A percentile compares a stretch with the other conserved stretches of the same genome.
Conservation (phyloP, 1,139 yeast genomes). For the Pneumocystis canis region DNA sequence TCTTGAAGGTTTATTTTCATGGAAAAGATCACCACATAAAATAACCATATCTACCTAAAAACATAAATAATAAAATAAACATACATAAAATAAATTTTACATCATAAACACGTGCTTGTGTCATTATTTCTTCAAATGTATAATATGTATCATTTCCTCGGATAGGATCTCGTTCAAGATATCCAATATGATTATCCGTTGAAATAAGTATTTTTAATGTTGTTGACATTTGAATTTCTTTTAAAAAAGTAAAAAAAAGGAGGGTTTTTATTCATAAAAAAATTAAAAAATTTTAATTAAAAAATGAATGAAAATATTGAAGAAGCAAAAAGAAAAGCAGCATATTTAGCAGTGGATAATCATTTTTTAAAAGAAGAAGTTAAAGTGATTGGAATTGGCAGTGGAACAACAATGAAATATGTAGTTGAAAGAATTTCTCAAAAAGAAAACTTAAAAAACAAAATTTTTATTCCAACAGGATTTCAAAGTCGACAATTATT, state of each 20-base stretch:
- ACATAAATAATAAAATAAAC: too few species aligned
- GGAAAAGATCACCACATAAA: conserved; percentile 90
- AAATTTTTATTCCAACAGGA: conserved; percentile 82
- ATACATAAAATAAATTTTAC: too few species aligned
- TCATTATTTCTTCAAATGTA: conserved; percentile 73
- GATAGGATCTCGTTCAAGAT: conserved; percentile 74
- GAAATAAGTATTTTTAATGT: conserved; percentile 69
- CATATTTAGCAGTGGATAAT: conserved; percentile 83
- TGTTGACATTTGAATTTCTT: too few species aligned
- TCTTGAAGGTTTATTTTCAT: conserved; percentile 74
- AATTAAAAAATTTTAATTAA: not conserved
- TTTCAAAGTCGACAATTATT: conserved; percentile 86
- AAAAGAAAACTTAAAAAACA: conserved; percentile 30
- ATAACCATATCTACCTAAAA: conserved; percentile 58
- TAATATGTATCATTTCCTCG: conserved; percentile 82
- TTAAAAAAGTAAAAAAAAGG: not conserved
- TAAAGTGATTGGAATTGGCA: conserved; percentile 79
- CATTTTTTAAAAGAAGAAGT: conserved; percentile 59
- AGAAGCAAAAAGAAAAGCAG: conserved; percentile 69
- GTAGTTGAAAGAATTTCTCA: conserved; percentile 81
- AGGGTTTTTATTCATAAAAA: not conserved
- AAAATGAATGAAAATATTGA: conserved; percentile 25
- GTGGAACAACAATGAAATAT: conserved; percentile 91
- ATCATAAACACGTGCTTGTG: conserved; percentile 51
- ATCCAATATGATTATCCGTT: conserved; percentile 95